Evolutionary conservation across 169 alveolate genomes (phyloP).

Genomic region (Perkinsus olseni): DNA sequence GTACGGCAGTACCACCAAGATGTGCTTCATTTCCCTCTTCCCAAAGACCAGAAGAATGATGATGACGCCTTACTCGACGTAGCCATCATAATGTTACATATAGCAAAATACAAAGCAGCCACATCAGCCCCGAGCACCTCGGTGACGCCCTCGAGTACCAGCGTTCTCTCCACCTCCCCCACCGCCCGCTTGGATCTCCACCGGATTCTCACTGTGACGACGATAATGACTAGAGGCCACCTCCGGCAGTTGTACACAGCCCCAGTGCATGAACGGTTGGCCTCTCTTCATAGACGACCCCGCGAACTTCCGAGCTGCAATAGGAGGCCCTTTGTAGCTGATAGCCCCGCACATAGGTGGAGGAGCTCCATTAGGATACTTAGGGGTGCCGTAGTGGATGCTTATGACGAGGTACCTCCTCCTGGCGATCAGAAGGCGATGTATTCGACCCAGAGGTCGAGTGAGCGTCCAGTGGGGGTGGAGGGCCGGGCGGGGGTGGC

Average conservation of each 20-base stretch:
- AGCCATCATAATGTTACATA: too few species aligned
- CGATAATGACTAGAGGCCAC: neutral
- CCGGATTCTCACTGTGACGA: neutral
- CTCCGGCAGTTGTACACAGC: neutral
- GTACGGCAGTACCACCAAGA: too few species aligned
- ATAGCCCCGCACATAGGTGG: neutral
- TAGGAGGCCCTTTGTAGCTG: neutral
- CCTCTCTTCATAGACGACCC: neutral
- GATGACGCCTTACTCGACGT: too few species aligned
- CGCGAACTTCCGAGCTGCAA: too few species aligned
- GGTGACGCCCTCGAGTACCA: neutral
- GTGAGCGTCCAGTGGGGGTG: neutral
- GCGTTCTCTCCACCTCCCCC: neutral
- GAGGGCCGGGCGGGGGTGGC: neutral
- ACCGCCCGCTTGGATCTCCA: neutral
- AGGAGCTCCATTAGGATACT: neutral
- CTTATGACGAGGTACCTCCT: neutral
- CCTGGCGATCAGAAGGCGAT: neutral
- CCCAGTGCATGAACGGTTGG: neutral
- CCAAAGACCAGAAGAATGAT: too few species aligned
- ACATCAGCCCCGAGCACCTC: too few species aligned
- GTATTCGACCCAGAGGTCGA: neutral
- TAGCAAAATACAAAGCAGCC: too few species aligned
- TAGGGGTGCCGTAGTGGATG: neutral
- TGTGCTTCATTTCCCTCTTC: too few species aligned